phyloP scores from a whole-genome alignment of 495 filamentous ascomycete genomes.

The Staphylotrichum tortipilum region DNA sequence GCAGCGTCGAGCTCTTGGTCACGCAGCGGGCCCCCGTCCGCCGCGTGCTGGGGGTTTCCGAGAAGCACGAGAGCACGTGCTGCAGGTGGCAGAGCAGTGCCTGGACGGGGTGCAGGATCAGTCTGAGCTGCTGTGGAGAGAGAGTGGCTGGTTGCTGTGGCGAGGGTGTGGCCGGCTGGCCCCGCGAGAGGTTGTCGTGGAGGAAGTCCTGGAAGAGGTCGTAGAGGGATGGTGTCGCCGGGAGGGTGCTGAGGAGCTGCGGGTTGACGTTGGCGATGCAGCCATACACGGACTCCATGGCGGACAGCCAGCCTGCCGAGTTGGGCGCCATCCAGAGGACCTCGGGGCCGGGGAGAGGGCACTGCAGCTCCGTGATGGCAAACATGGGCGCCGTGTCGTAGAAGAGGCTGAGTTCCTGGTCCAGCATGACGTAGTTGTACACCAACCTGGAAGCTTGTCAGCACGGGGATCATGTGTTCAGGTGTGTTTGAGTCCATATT shows the following conservation, averaged over 20 bases:
- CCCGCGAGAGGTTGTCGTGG: conserved; percentile 32
- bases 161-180: conserved; percentile 29
- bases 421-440: conserved; percentile 59
- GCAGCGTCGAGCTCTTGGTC: conserved; percentile 43
- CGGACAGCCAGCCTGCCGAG: conserved; percentile 40
- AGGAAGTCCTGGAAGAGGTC: conserved; percentile 51
- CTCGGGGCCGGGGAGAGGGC: conserved; percentile 50
- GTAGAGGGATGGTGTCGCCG: conserved; percentile 41
- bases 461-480: too few species aligned
- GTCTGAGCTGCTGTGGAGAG: conserved; percentile 39
- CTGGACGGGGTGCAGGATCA: conserved; percentile 47
- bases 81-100: conserved; percentile 41
- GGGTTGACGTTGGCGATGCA: conserved; percentile 28
- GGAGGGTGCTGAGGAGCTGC: conserved; percentile 30
- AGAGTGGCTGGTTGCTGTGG: conserved; percentile 37
- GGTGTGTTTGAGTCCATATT: too few species aligned
- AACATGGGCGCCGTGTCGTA: conserved; percentile 51
- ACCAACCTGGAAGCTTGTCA: conserved; percentile 37
- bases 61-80: conserved; percentile 40
- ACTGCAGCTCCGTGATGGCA: conserved; percentile 48
- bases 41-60: conserved; percentile 25
- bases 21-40: conserved; percentile 28
- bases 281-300: conserved; percentile 42
- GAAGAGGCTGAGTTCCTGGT: conserved; percentile 57
- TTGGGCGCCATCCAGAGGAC: conserved; percentile 40